Percentiles rank a stretch among this genome's conserved stretches.
Conservation (phyloP, 73 alveolate species). For the Stentor roeselii region DNA sequence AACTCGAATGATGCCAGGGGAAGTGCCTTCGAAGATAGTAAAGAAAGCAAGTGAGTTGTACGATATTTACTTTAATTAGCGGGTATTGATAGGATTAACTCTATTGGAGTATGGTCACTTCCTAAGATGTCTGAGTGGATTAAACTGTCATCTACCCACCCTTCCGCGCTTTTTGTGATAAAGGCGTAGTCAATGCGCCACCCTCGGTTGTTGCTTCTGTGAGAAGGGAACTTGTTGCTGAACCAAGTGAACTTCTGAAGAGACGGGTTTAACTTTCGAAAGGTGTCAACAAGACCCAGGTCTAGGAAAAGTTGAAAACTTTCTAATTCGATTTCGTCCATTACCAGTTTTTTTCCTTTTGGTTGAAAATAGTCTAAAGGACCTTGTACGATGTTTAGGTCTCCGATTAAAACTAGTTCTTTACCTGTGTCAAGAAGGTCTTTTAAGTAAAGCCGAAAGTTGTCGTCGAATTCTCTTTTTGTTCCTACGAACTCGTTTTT, state of each 20-base stretch:
- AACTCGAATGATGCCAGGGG: neutral
- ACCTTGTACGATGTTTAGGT: constrained; percentile 87
- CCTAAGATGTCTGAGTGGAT: constrained; percentile 58
- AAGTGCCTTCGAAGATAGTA: neutral
- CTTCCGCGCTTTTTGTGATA: constrained; percentile 43
- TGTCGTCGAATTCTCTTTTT: constrained; percentile 86
- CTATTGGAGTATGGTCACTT: constrained; percentile 82
- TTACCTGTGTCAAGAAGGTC: constrained; percentile 49
- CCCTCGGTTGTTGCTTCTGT: constrained; percentile 78
- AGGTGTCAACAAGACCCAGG: constrained; percentile 80
- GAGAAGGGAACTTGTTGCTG: constrained; percentile 56
- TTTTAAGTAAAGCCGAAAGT: constrained; percentile 61
- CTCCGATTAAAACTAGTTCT: constrained; percentile 71
- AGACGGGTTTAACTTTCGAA: constrained; percentile 81
- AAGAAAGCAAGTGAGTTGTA: neutral
- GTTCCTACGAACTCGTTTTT: constrained; percentile 72
- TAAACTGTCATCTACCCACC: constrained; percentile 48
- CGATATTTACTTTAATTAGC: neutral
- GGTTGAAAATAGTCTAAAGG: constrained; percentile 87
- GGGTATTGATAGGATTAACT: constrained; percentile 40
- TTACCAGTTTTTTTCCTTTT: constrained; percentile 73
- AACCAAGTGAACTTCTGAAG: constrained; percentile 78
- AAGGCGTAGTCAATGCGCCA: constrained; percentile 94
- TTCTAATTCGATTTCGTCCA: constrained; percentile 81
- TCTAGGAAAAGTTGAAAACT: constrained; percentile 51